These are phyloP conservation scores for Phytophthora cryptogea DNA, from an alignment of 352 stramenopile species.

Conservation along the genomic window DNA sequence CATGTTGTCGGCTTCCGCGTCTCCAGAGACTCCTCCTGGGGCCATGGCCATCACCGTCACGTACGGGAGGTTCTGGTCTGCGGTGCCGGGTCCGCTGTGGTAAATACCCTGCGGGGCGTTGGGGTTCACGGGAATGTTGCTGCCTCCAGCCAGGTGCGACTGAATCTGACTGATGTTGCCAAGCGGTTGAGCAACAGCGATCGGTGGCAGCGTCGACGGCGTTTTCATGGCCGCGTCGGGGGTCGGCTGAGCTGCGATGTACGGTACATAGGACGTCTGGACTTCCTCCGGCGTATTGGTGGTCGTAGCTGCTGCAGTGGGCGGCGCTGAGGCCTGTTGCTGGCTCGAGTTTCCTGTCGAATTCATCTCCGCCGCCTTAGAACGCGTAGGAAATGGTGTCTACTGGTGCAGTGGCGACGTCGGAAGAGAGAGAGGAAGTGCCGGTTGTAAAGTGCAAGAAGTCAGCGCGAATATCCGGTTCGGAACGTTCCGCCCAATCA, in stretches of 20 bases:
- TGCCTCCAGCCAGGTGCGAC: constrained; percentile 38
- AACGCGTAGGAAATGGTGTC: neutral
- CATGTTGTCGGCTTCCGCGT: constrained; percentile 39
- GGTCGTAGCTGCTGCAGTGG: constrained; percentile 3
- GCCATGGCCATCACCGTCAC: constrained; percentile 43
- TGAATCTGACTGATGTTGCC: constrained; percentile 40
- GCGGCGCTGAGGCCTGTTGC: neutral
- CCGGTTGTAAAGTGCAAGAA: constrained; percentile 3
- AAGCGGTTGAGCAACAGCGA: constrained; percentile 47
- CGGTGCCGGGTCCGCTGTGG: constrained; percentile 10
- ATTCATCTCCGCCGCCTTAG: constrained; percentile 10
- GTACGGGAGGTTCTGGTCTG: constrained; percentile 32
- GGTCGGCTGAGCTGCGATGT: constrained; percentile 40
- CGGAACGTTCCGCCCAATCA: constrained; percentile 7
- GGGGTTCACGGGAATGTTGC: constrained; percentile 48
- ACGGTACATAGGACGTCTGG: constrained; percentile 35
- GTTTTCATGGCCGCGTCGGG: constrained; percentile 36
- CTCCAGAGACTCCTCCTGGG: constrained; percentile 22
- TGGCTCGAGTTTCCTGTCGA: constrained; percentile 2
- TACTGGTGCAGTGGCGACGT: neutral
- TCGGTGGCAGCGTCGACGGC: constrained; percentile 40
- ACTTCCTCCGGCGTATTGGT: constrained; percentile 21
- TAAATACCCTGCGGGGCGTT: constrained; percentile 23
- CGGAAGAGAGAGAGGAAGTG: constrained; percentile 2
- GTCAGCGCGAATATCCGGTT: constrained; percentile 21